Conservation (phyloP, 345 rosid species). For the Stellera chamaejasme region DNA sequence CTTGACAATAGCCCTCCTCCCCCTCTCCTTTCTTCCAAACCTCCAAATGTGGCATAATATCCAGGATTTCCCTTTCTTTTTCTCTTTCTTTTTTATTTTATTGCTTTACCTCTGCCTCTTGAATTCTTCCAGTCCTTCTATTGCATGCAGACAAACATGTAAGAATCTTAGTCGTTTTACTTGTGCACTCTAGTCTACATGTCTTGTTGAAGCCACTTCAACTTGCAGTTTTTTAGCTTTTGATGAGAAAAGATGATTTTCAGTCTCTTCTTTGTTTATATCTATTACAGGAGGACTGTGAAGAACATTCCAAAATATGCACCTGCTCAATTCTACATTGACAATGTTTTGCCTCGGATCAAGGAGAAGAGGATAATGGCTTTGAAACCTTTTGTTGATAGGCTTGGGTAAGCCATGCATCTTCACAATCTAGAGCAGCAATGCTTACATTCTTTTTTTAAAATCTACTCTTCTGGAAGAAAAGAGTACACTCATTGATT, state of each 20-base stretch:
- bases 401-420: constrained; percentile 69
- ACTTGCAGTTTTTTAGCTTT: background rate
- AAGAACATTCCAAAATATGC: constrained; percentile 99
- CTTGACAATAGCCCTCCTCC: too few species aligned
- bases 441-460: background rate
- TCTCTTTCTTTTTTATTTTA: background rate
- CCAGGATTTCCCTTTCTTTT: background rate
- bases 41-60: too few species aligned
- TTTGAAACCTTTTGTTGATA: constrained; percentile 97
- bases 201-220: too few species aligned
- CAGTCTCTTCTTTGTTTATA: too few species aligned
- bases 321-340: constrained; percentile 95
- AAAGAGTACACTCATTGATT: background rate
- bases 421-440: background rate
- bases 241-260: constrained; percentile 8
- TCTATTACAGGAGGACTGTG: constrained; percentile 74
- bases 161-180: too few species aligned
- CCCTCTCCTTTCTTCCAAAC: too few species aligned
- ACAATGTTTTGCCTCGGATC: constrained; percentile 93
- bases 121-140: too few species aligned
- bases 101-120: background rate
- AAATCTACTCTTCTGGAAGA: constrained; percentile 6
- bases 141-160: too few species aligned
- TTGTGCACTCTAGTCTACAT: too few species aligned
- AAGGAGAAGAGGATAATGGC: constrained; percentile 99